These are phyloP conservation scores for Starmerella etchellsii DNA, from an alignment of 805 yeast genomes.

Conservation along the genomic window DNA sequence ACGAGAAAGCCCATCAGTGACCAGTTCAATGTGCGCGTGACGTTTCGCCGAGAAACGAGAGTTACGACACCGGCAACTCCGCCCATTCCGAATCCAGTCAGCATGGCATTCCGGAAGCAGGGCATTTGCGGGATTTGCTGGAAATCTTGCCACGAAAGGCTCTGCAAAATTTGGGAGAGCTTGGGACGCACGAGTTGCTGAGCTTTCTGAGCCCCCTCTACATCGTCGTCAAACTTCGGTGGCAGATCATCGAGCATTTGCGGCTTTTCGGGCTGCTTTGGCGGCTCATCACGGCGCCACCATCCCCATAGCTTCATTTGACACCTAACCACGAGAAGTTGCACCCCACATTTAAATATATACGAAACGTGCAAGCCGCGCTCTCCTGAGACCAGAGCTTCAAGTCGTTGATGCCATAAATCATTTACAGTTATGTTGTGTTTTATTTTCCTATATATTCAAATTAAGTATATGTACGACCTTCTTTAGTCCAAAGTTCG, in stretches of 20 bases:
- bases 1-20: conserved; percentile 63
- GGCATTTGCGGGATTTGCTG: conserved; percentile 25
- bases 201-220: conserved; percentile 9
- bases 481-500: too few species aligned
- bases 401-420: too few species aligned
- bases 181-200: conserved; percentile 15
- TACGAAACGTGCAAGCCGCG: too few species aligned
- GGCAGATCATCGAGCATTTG: conserved; percentile 25
- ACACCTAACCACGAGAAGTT: neutral
- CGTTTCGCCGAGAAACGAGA: conserved; percentile 18
- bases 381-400: neutral
- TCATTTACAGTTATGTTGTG: too few species aligned
- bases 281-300: conserved; percentile 18
- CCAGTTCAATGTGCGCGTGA: conserved; percentile 59
- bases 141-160: conserved; percentile 25
- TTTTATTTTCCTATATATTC: too few species aligned
- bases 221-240: conserved; percentile 24
- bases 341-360: neutral
- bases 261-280: conserved; percentile 3
- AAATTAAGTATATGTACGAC: too few species aligned
- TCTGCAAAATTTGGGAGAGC: conserved; percentile 17
- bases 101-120: conserved; percentile 29
- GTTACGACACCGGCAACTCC: conserved; percentile 24
- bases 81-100: conserved; percentile 28
- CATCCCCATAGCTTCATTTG: conserved; percentile 22